Base-by-base conservation (phyloP, 1,284 basidiomycete species). In the Filobasidium uniguttulatum region DNA sequence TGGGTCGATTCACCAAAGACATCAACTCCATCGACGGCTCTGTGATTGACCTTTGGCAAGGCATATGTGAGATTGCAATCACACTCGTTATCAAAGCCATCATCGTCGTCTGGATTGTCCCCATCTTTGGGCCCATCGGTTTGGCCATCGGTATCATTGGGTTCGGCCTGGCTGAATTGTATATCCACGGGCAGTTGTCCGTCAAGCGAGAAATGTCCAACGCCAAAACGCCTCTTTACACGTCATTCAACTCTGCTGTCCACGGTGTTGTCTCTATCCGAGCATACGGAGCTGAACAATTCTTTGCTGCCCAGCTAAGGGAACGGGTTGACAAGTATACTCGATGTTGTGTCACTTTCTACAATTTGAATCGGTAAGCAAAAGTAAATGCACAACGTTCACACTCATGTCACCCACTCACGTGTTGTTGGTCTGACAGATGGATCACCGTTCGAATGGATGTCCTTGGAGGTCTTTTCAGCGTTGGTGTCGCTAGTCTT, bases 101-200 rank as follows among this genome's bases (percentile, higher is more conserved):
- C 34, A 68, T 74, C 0, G 68, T 77, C 35, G 64, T 77, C 20
- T 54, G 69, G n/a, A 64, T 77, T 44, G 74, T 77, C 0, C 76
- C 74, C 1, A 48, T 64, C n/a, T 69, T 71, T 57, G 61, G 63
- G 2, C 44, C 68, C 5, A 61, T 68, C 7, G 67, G 66, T 7
- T 30, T 69, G 20, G 55, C 64, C 49, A 68, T 79, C 22, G 70
- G 72, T 8, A 57, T 66, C 3, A 17, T 77, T 5, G 78, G 77
- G 20, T 72, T 63, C 6, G 67, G 70, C 62, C 66, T 73, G 28
- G 77, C 72, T 25, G 63, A 71, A 57, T 57, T 73, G 19, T 74
- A 72, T 57, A 82, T 85, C 59, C 77, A 77, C 58, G 79, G 79
- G 15, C 83, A 86, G 62, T 70, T 85, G 23, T 77, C 79, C 12